phyloP scores from a whole-genome alignment of 768 basidiomycete genomes.

The Fomitopsis serialis region DNA sequence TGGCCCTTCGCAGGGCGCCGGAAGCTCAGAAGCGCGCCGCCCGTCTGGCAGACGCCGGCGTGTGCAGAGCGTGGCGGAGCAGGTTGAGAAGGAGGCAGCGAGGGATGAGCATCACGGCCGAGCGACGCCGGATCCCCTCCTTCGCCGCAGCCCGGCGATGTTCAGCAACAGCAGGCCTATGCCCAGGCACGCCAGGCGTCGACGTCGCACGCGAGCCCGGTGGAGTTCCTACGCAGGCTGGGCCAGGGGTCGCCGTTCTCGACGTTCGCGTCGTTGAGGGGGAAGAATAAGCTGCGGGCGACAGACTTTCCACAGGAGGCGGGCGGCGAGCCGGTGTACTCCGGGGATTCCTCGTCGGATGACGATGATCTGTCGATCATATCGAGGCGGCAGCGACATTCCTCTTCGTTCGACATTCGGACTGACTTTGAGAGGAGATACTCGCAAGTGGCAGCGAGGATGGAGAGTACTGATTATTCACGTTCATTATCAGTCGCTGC shows the following conservation, averaged over 20 bases:
- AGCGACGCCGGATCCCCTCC: slow-evolving; percentile 16
- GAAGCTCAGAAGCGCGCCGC: not conserved
- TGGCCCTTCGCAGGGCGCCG: not conserved
- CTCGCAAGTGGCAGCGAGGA: slow-evolving; percentile 6
- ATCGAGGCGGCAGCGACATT: slow-evolving; percentile 11
- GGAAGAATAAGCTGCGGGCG: slow-evolving; percentile 5
- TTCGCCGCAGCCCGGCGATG: slow-evolving; percentile 2
- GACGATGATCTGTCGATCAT: slow-evolving; percentile 21
- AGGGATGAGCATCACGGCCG: slow-evolving; percentile 9
- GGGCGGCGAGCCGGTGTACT: slow-evolving; percentile 11
- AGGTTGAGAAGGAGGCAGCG: not conserved
- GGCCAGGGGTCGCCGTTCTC: slow-evolving; percentile 21
- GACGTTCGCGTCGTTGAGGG: slow-evolving; percentile 18
- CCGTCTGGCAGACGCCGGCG: not conserved
- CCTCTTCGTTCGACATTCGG: slow-evolving; percentile 12
- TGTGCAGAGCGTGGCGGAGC: not conserved
- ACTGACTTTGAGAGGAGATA: slow-evolving; percentile 7
- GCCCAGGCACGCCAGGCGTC: not conserved
- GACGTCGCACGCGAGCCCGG: slow-evolving; percentile 1
- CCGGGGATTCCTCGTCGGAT: slow-evolving; percentile 22
- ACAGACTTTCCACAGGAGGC: not conserved
- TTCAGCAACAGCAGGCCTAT: not conserved
- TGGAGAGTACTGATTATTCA: not conserved
- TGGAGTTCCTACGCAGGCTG: slow-evolving; percentile 16
- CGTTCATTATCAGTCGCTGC: too few species aligned